Conservation (phyloP, 1,284 basidiomycete species). For the Pseudozyma hubeiensis region DNA sequence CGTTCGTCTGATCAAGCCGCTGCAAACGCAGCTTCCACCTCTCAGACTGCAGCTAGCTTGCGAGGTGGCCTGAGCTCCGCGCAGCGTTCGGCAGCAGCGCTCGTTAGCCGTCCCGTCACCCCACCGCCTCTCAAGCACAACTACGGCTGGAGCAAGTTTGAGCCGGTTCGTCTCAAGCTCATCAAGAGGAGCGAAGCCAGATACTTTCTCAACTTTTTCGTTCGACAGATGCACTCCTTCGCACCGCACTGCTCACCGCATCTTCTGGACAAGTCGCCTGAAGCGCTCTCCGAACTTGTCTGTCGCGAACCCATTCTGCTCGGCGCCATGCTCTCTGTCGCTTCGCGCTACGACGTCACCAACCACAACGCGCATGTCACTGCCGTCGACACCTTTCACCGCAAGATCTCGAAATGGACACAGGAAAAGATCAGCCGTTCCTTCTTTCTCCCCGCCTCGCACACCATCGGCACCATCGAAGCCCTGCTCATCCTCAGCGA, state of each 20-base stretch:
- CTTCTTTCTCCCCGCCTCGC: constrained; percentile 48
- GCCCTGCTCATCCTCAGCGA: constrained; percentile 55
- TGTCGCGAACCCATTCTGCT: constrained; percentile 51
- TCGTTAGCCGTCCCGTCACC: constrained; percentile 32
- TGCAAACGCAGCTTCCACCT: background rate
- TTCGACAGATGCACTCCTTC: constrained; percentile 52
- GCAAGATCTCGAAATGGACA: constrained; percentile 54
- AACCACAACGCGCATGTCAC: constrained; percentile 48
- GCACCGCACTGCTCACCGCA: constrained; percentile 53
- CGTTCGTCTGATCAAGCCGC: constrained; percentile 14
- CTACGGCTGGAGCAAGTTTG: constrained; percentile 55
- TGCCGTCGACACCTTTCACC: constrained; percentile 48
- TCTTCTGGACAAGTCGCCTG: constrained; percentile 46
- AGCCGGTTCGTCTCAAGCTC: constrained; percentile 53
- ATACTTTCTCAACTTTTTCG: constrained; percentile 54
- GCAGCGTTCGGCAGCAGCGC: constrained; percentile 29
- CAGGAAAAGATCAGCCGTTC: constrained; percentile 53
- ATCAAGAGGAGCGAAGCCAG: constrained; percentile 49
- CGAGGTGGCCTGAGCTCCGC: constrained; percentile 11
- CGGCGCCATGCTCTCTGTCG: constrained; percentile 54
- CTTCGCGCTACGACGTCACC: constrained; percentile 51
- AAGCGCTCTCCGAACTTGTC: constrained; percentile 52
- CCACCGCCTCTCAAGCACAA: constrained; percentile 51
- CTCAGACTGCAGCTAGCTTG: constrained; percentile 11
- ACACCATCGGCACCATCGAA: constrained; percentile 55